Evolutionary conservation across 129 eudicot species (phyloP).

Genomic region (Silybum marianum): DNA sequence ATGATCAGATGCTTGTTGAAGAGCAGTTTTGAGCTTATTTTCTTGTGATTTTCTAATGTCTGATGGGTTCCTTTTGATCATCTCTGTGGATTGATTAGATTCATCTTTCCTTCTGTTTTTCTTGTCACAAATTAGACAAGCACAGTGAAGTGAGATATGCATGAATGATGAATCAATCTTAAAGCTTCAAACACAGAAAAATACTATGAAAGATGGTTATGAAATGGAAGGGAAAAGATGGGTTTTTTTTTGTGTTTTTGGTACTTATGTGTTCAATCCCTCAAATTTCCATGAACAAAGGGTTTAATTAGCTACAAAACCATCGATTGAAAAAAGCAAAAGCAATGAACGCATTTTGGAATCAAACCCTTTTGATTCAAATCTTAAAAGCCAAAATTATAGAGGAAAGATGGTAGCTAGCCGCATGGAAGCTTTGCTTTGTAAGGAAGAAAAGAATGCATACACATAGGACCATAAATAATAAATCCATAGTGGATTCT

Average conservation of each 20-base stretch:
- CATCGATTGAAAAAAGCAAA: slow-evolving; percentile 23
- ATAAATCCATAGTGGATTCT: no score
- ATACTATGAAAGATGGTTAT: slow-evolving; percentile 24
- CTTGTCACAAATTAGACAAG: slow-evolving; percentile 64
- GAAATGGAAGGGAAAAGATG: slow-evolving; percentile 16
- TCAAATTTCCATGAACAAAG: background rate
- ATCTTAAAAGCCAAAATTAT: slow-evolving; percentile 5
- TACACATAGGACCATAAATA: background rate
- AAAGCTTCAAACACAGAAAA: slow-evolving; percentile 30
- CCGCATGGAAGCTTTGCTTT: slow-evolving; percentile 37
- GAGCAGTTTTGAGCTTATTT: slow-evolving; percentile 76
- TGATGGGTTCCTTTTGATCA: slow-evolving; percentile 59
- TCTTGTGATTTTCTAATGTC: slow-evolving; percentile 65
- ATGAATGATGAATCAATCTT: slow-evolving; percentile 40
- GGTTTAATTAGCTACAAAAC: background rate
- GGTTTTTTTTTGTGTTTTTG: slow-evolving; percentile 12
- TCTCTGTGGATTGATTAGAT: slow-evolving; percentile 45
- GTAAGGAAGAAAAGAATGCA: slow-evolving; percentile 35
- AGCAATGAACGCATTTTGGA: slow-evolving; percentile 18
- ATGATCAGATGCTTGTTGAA: slow-evolving; percentile 91
- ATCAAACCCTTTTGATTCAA: slow-evolving; percentile 12
- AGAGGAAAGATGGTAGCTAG: slow-evolving; percentile 7
- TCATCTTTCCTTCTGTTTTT: slow-evolving; percentile 65
- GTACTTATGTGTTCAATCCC: slow-evolving; percentile 5
- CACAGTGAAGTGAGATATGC: slow-evolving; percentile 84